These are phyloP conservation scores for Prunella vulgaris DNA, from an alignment of 257 asterid species.

Conservation along the genomic window DNA sequence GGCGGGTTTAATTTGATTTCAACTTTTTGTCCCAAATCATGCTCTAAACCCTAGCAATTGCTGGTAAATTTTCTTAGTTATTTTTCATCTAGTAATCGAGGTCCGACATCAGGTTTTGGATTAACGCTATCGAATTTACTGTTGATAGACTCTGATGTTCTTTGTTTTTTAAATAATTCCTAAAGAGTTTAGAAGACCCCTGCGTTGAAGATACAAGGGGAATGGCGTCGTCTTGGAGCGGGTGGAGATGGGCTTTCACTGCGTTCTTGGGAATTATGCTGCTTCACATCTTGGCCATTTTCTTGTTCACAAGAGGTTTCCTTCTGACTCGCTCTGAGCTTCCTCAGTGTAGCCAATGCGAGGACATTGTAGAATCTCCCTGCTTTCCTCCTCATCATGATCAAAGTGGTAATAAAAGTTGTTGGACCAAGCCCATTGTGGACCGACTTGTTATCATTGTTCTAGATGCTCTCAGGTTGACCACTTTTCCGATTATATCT, in stretches of 20 bases:
- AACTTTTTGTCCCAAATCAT: neutral
- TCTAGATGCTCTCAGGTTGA: constrained; percentile 88
- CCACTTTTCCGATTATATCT: neutral
- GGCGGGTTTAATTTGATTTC: neutral
- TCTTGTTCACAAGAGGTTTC: constrained; percentile 80
- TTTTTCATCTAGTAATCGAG: neutral
- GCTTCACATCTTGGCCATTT: constrained; percentile 60
- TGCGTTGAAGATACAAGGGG: neutral
- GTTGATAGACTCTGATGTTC: neutral
- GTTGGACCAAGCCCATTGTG: constrained; percentile 85
- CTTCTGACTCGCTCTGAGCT: constrained; percentile 95
- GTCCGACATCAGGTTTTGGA: neutral
- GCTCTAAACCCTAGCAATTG: constrained; percentile 2
- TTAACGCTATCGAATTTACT: neutral
- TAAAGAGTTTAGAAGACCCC: neutral
- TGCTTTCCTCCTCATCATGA: constrained; percentile 43
- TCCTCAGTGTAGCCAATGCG: constrained; percentile 64
- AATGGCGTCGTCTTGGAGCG: constrained; percentile 29
- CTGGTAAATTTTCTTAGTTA: neutral
- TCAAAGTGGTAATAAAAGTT: constrained; percentile 35
- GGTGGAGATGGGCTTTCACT: constrained; percentile 47
- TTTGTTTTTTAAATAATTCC: neutral
- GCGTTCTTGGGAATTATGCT: constrained; percentile 52
- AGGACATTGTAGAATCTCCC: constrained; percentile 65
- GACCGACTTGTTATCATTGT: constrained; percentile 75